Evolutionary conservation across 257 asterid species (phyloP).

Genomic region (Salvia hispanica): DNA sequence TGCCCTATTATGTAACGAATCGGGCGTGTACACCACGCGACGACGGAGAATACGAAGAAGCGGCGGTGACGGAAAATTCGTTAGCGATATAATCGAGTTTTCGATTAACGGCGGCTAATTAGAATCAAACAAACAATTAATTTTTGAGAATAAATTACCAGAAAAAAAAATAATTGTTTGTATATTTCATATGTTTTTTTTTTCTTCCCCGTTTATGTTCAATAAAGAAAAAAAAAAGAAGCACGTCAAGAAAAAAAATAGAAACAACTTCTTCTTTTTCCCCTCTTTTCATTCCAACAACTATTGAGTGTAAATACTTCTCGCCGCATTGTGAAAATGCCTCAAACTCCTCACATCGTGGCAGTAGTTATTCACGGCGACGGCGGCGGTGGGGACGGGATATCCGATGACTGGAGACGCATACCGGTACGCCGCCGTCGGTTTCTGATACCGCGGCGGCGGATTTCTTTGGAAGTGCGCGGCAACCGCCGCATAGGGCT

Average conservation of each 20-base stretch:
- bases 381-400: constrained; percentile 21
- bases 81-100: too few species aligned
- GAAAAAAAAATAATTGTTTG: not conserved
- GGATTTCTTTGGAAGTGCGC: constrained; percentile 26
- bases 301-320: constrained; percentile 35
- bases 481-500: constrained; percentile 24
- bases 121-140: too few species aligned
- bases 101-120: too few species aligned
- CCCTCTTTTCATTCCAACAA: constrained; percentile 8
- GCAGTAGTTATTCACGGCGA: constrained; percentile 27
- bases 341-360: constrained; percentile 31
- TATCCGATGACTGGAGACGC: constrained; percentile 29
- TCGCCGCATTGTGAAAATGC: constrained; percentile 32
- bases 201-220: not conserved
- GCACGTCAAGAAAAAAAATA: constrained; percentile 17
- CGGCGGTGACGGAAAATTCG: too few species aligned
- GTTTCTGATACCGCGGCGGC: constrained; percentile 16
- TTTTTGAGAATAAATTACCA: too few species aligned
- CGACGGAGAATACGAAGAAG: too few species aligned
- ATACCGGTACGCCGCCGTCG: constrained; percentile 26
- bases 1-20: too few species aligned
- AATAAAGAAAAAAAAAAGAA: constrained; percentile 21
- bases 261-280: constrained; percentile 27
- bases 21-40: too few species aligned
- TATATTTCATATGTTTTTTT: constrained; percentile 26